phyloP scores from a whole-genome alignment of 2,329 filamentous ascomycete genomes.

The Chrysoporthe cubensis region DNA sequence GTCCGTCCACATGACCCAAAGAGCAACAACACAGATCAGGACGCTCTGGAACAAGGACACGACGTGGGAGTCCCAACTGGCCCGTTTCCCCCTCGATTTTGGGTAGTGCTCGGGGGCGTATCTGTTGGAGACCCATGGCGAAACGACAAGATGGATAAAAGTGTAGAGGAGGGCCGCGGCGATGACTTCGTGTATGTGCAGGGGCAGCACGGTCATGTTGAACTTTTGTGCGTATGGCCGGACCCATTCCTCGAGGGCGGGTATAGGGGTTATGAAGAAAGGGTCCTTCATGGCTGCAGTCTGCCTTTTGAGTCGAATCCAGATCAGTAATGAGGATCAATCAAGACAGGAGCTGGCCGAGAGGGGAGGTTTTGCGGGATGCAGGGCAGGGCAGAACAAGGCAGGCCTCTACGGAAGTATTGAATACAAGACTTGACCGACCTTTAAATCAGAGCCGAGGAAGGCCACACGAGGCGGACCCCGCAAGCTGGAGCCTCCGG shows the following conservation, averaged over 20 bases:
- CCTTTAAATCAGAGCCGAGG: constrained; percentile 1
- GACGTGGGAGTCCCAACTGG: constrained; percentile 87
- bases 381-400: background rate
- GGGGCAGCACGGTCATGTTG: constrained; percentile 67
- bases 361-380: constrained; percentile 6
- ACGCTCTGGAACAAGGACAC: constrained; percentile 80
- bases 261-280: constrained; percentile 66
- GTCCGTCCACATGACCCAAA: constrained; percentile 74
- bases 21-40: constrained; percentile 72
- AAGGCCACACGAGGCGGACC: constrained; percentile 11
- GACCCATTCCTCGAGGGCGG: constrained; percentile 58
- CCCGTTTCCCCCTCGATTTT: constrained; percentile 64
- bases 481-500: constrained; percentile 22
- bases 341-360: background rate
- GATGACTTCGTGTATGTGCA: constrained; percentile 78
- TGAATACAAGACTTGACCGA: constrained; percentile 10
- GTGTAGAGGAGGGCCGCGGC: constrained; percentile 71
- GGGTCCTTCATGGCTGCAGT: constrained; percentile 68
- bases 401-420: background rate
- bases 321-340: constrained; percentile 9
- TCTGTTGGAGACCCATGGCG: constrained; percentile 66
- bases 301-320: constrained; percentile 10
- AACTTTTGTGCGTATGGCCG: constrained; percentile 68
- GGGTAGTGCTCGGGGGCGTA: constrained; percentile 68
- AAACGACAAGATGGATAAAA: constrained; percentile 66